phyloP scores from a whole-genome alignment of 192 early-diverging fungal species.

The Backusella luteola region DNA sequence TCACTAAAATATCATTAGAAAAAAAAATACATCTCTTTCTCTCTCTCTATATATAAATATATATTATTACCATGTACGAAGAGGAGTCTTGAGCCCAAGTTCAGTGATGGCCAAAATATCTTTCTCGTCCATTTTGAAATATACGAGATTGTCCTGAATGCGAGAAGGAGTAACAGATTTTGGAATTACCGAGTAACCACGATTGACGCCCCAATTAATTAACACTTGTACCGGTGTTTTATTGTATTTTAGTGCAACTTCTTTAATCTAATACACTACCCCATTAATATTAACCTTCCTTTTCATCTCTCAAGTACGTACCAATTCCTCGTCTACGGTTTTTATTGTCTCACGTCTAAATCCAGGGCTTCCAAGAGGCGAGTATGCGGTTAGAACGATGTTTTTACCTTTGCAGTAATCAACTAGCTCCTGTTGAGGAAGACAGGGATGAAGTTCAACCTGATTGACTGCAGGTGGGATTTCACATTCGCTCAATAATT shows the following conservation, averaged over 20 bases:
- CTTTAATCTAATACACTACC: constrained; percentile 26
- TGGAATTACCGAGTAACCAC: constrained; percentile 51
- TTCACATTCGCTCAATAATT: constrained; percentile 56
- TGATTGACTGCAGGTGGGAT: constrained; percentile 74
- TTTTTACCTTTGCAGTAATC: constrained; percentile 51
- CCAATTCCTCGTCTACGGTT: constrained; percentile 50
- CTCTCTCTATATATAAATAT: neutral
- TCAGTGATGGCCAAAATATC: constrained; percentile 20
- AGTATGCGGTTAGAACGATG: constrained; percentile 66
- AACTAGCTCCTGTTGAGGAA: constrained; percentile 54
- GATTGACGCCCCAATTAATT: constrained; percentile 55
- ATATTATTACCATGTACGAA: constrained; percentile 15
- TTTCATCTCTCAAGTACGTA: neutral
- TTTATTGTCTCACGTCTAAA: constrained; percentile 33
- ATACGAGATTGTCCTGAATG: constrained; percentile 50
- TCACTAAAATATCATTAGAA: neutral
- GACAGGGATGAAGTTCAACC: constrained; percentile 62
- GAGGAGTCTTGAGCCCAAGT: constrained; percentile 11
- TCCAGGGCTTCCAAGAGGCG: constrained; percentile 55
- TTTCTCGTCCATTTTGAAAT: constrained; percentile 33
- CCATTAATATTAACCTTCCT: neutral
- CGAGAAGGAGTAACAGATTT: constrained; percentile 55
- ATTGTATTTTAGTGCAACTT: constrained; percentile 45
- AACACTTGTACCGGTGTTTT: constrained; percentile 54
- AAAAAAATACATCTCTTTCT: neutral